Evolutionary conservation across 2,329 filamentous ascomycete genomes (phyloP), one percentile per base, ranked within the genome.

Genomic region (Fusarium sp.): DNA sequence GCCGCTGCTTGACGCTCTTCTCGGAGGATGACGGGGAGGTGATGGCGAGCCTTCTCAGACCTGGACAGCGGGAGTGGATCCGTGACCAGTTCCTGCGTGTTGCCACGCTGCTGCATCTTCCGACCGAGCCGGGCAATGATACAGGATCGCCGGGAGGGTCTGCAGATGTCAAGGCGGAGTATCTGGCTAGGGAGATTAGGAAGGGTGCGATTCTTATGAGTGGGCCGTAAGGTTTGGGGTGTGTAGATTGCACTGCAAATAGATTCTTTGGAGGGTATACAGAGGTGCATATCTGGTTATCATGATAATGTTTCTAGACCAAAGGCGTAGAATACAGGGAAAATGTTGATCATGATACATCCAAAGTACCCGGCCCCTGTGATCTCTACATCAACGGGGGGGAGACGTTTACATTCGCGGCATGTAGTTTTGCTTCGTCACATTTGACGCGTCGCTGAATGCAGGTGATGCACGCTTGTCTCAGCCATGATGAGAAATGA

Each of bases 11-110:
- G n/a, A 57, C 27, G 1, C 29, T 57, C 18, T 57, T 57, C 52
- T 31, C 31, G 29, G 29, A 57, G 5, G 52, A 57, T 37, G 27
- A 57, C 31, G n/a, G n/a, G 13, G 31, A 57, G 31, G 11, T 20
- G 52, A 34, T 37, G 10, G 29, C n/a, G n/a, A 57, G 52, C 18
- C 52, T 57, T 24, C 52, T 57, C 5, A 22, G 27, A 5, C n/a
- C 52, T 24, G 52, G 52, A 37, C 52, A 57, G 52, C 52, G 29
- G n/a, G 52, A 57, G 29, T 57, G 52, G 52, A 57, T 57, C 11
- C 52, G 52, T 4, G 52, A 57, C 27, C 52, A 57, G 29, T 57
- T 57, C 20, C 52, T 57, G 9, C 52, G 52, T 16, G 52, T 57
- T 20, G 29, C 52, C 52, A 37, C 52, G 13, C 31, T 57, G 20